phyloP scores from a whole-genome alignment of 2,329 filamentous ascomycete species.

The Xylaria sp. region DNA sequence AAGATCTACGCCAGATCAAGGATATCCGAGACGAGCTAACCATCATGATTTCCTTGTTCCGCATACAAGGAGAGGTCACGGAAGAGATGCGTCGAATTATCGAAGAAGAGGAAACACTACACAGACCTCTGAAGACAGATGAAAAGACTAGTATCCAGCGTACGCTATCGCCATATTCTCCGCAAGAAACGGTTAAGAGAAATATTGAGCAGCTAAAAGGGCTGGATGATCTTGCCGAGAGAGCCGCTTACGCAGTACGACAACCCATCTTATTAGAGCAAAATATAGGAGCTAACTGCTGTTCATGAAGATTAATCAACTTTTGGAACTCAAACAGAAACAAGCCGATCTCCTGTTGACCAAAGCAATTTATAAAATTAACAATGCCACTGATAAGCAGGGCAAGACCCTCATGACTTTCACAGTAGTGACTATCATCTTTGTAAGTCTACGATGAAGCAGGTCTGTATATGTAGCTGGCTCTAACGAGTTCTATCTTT shows the following conservation, averaged over 20 bases:
- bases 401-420: neutral
- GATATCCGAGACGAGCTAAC: slow-evolving; percentile 2
- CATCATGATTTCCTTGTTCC: neutral
- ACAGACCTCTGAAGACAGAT: neutral
- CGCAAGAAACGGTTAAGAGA: neutral
- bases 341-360: slow-evolving; percentile 4
- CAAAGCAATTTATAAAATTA: neutral
- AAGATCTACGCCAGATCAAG: slow-evolving; percentile 3
- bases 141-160: neutral
- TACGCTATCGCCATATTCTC: neutral
- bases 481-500: neutral
- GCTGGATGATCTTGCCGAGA: neutral
- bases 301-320: neutral
- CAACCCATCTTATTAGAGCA: neutral
- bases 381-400: neutral
- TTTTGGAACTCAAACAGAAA: slow-evolving; percentile 10
- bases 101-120: neutral
- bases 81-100: neutral
- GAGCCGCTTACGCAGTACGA: neutral
- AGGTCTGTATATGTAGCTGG: neutral
- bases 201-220: neutral
- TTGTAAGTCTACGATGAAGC: neutral
- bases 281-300: neutral
- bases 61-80: neutral
- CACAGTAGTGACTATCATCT: slow-evolving; percentile 2